A percentile compares a stretch with the other conserved stretches of the same genome.
phyloP scores from a whole-genome alignment of 2,329 filamentous ascomycete genomes.

The Fusarium anguioides region DNA sequence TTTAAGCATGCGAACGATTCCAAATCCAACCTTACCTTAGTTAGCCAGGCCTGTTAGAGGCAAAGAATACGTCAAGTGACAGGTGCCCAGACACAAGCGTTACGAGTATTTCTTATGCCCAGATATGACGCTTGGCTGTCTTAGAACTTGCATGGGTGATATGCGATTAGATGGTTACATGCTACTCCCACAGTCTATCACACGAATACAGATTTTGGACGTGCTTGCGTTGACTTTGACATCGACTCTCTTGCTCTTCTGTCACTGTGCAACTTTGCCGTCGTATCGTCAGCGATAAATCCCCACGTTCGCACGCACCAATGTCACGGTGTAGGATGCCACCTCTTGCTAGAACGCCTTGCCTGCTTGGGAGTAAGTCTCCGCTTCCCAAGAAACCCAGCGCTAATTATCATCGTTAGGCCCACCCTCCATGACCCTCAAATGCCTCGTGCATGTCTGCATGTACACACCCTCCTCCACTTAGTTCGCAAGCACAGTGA shows the following conservation, averaged over 20 bases:
- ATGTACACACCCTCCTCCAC: constrained; percentile 37
- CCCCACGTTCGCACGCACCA: constrained; percentile 29
- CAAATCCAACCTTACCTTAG: background rate
- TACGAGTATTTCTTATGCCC: constrained; percentile 10
- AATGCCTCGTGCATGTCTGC: constrained; percentile 28
- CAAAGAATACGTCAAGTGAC: background rate
- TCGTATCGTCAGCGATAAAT: constrained; percentile 28
- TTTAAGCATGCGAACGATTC: background rate
- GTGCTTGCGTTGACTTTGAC: background rate
- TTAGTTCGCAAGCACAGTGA: too few relatives aligned
- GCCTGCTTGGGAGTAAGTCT: constrained; percentile 30
- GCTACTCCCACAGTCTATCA: background rate
- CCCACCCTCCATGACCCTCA: constrained; percentile 36
- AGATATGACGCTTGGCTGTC: constrained; percentile 1
- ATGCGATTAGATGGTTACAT: constrained; percentile 1
- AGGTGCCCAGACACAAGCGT: background rate
- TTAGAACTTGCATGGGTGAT: background rate
- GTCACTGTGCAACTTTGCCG: background rate
- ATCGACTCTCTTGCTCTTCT: background rate
- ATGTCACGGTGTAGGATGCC: constrained; percentile 36
- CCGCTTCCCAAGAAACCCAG: constrained; percentile 9
- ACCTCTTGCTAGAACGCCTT: constrained; percentile 32
- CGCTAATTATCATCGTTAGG: constrained; percentile 34
- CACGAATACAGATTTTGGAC: background rate
- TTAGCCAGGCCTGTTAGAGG: background rate